phyloP scores from a whole-genome alignment of 352 stramenopile genomes.

The Phytophthora niederhauseri region DNA sequence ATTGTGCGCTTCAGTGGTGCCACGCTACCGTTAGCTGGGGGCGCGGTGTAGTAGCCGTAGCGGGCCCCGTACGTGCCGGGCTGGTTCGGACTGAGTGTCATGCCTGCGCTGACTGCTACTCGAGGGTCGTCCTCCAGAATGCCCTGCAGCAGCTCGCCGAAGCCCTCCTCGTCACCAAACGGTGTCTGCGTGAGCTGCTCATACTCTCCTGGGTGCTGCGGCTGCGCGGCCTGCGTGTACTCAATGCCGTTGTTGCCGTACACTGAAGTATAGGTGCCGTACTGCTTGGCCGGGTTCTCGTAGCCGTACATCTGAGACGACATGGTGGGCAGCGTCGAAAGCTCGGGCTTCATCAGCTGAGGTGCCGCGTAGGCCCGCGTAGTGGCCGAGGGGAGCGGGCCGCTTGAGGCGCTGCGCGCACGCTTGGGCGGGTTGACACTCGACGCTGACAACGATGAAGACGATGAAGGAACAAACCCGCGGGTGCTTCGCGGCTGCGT shows the following conservation, averaged over 20 bases:
- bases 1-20: constrained; percentile 42
- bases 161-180: constrained; percentile 70
- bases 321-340: constrained; percentile 30
- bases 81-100: constrained; percentile 30
- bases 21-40: constrained; percentile 18
- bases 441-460: constrained; percentile 9
- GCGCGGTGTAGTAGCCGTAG: constrained; percentile 30
- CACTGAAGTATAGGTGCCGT: constrained; percentile 27
- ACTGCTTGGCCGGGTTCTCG: constrained; percentile 36
- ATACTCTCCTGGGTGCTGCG: constrained; percentile 37
- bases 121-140: constrained; percentile 74
- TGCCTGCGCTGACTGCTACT: constrained; percentile 16
- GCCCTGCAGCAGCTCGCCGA: constrained; percentile 71
- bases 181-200: constrained; percentile 60
- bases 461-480: constrained; percentile 18
- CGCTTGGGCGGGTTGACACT: constrained; percentile 35
- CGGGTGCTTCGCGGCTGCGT: constrained; percentile 24
- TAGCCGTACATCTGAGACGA: constrained; percentile 35
- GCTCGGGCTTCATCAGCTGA: constrained; percentile 38
- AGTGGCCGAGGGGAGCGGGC: constrained; percentile 28
- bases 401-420: constrained; percentile 32
- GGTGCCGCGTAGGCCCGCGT: constrained; percentile 33
- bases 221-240: constrained; percentile 29
- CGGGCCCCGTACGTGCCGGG: constrained; percentile 19
- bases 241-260: constrained; percentile 42